Conservation (phyloP, 2,329 filamentous ascomycete genomes). For the Nemania bipapillata region DNA sequence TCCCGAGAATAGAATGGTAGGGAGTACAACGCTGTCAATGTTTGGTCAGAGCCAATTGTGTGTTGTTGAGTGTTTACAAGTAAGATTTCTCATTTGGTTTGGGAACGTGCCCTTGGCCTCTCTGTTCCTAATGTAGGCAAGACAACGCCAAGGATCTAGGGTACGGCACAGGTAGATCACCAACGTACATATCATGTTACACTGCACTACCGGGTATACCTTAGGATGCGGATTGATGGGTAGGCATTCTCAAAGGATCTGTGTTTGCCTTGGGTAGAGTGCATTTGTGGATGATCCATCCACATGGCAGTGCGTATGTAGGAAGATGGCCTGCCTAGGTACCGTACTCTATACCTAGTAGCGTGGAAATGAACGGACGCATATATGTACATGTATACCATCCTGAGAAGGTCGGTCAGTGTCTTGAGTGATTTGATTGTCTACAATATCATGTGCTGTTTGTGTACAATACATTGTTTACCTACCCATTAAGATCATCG, state of each 20-base stretch:
- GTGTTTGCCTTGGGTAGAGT: conserved; percentile 17
- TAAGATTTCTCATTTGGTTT: conserved; percentile 8
- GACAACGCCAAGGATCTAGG: too few species aligned
- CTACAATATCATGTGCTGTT: neutral
- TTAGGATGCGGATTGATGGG: neutral
- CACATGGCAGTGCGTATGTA: neutral
- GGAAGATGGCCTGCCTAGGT: neutral
- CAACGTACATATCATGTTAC: neutral
- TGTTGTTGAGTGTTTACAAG: conserved; percentile 3
- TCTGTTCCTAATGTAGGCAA: neutral
- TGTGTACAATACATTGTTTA: neutral
- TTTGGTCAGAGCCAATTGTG: neutral
- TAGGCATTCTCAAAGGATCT: conserved; percentile 19
- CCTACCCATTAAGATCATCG: conserved; percentile 7
- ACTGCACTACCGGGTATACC: neutral
- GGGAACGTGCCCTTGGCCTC: conserved; percentile 9
- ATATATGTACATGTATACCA: neutral
- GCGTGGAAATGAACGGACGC: neutral
- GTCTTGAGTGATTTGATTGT: conserved; percentile 16
- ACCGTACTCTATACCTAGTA: neutral
- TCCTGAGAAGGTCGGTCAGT: neutral
- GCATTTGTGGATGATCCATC: conserved; percentile 22
- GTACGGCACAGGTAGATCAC: neutral
- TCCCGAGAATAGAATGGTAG: neutral
- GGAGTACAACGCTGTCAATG: conserved; percentile 16